Conservation (phyloP, 768 basidiomycete species). For the Dacryopinax primogenitus region DNA sequence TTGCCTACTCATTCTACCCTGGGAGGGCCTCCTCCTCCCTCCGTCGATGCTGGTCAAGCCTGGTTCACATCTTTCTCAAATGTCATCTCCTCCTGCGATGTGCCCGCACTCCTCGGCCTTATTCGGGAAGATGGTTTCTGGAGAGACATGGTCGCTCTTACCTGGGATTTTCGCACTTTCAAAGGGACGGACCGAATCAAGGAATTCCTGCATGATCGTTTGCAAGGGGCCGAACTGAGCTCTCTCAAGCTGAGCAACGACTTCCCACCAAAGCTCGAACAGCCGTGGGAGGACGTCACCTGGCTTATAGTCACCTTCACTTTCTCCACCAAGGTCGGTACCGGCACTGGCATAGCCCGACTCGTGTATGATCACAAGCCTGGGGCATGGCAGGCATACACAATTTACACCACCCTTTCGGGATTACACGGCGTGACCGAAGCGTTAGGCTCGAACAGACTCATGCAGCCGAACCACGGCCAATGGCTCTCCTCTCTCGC, state of each 20-base stretch:
- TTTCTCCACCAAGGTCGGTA: conserved; percentile 31
- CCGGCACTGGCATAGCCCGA: neutral
- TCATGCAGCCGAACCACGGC: neutral
- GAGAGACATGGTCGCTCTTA: conserved; percentile 49
- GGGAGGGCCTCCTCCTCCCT: neutral
- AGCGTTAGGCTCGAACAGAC: neutral
- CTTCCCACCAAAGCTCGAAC: conserved; percentile 16
- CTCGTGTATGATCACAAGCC: neutral
- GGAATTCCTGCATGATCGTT: conserved; percentile 37
- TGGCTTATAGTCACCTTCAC: conserved; percentile 48
- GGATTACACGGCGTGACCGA: neutral
- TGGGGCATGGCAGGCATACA: neutral
- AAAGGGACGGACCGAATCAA: conserved; percentile 32
- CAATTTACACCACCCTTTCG: neutral
- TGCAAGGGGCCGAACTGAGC: conserved; percentile 20
- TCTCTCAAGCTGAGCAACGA: conserved; percentile 15
- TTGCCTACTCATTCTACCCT: neutral
- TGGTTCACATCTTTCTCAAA: conserved; percentile 21
- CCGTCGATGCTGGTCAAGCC: neutral
- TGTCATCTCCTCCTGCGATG: conserved; percentile 10
- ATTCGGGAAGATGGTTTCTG: conserved; percentile 35
- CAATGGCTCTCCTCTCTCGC: too few species aligned
- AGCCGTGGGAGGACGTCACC: conserved; percentile 32
- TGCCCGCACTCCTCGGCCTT: conserved; percentile 25
- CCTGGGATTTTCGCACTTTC: conserved; percentile 52